phyloP scores from a whole-genome alignment of 768 basidiomycete species.

The Floccularia luteovirens region DNA sequence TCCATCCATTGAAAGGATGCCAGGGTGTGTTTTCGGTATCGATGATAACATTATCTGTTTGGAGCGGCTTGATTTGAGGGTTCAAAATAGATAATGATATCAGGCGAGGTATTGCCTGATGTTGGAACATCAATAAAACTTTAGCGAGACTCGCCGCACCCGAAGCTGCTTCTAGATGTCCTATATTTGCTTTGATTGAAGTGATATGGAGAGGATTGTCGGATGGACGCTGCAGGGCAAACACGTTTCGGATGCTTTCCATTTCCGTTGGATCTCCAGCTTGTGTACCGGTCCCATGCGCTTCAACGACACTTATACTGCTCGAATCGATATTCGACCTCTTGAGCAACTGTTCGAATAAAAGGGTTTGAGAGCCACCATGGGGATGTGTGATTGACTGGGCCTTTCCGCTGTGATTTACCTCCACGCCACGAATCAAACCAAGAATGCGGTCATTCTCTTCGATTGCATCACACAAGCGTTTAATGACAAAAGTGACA shows the following conservation, averaged over 20 bases:
- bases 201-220: slow-evolving; percentile 55
- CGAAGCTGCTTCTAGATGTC: slow-evolving; percentile 71
- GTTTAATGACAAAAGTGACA: slow-evolving; percentile 65
- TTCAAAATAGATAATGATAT: slow-evolving; percentile 54
- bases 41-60: slow-evolving; percentile 42
- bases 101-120: slow-evolving; percentile 48
- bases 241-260: slow-evolving; percentile 50
- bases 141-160: slow-evolving; percentile 69
- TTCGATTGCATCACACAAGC: slow-evolving; percentile 52
- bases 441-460: slow-evolving; percentile 66
- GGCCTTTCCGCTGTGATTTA: slow-evolving; percentile 64
- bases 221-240: slow-evolving; percentile 30
- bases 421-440: slow-evolving; percentile 60
- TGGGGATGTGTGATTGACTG: slow-evolving; percentile 73
- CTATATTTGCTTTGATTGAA: slow-evolving; percentile 68
- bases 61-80: slow-evolving; percentile 41
- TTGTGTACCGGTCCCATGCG: slow-evolving; percentile 70
- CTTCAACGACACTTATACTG: slow-evolving; percentile 58
- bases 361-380: slow-evolving; percentile 44
- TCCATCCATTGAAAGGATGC: slow-evolving; percentile 21
- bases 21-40: slow-evolving; percentile 31
- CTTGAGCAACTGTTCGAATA: slow-evolving; percentile 43
- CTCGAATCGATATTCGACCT: slow-evolving; percentile 33
- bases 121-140: slow-evolving; percentile 58
- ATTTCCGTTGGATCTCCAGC: slow-evolving; percentile 65